Evolutionary conservation across 345 rosid species (phyloP), one percentile per base, ranked within the genome.

Genomic region (Populus davidiana): DNA sequence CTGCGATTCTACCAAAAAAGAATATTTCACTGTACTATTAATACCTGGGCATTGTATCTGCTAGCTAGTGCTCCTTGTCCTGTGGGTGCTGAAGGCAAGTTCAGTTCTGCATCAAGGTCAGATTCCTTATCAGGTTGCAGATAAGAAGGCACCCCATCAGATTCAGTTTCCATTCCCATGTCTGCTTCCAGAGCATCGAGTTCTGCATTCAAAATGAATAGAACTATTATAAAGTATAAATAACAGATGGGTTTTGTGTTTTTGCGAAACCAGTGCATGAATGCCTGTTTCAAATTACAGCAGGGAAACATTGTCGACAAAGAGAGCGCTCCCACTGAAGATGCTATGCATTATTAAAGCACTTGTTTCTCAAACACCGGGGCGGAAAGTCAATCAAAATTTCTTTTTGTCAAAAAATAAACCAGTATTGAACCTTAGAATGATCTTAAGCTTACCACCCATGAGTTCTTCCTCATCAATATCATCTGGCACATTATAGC

Each of bases 141-240:
- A 87, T 94, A 94, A 33, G 99, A 92, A 73, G 99, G 99, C 67
- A 94, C 89, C 33, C 92, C 98, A 31, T 88, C 91, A 29, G 90
- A 84, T 88, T 96, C 98, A 27, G 89, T 86, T 84, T 93, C 99
- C 80, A 83, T 83, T 79, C 97, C 98, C 99, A 96, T 94, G 84
- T 96, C 99, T 61, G 95, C 97, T 86, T 96, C 98, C 78, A 94
- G 78, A 56, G 94, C 98, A 82, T 96, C 98, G 76, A 94, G 99
- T 87, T 96, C 98, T 94, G 92, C 73, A 83, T 74, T 43, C 23
- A 14, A 38, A 76, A 69, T 25, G 31, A 67, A n/a, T 50, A 5
- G 38, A 13, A 21, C 12, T 16, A 31, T 10, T 29, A 47, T 21
- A 10, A 27, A 43, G 43, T 39, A 10, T 21, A 66, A 1, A 33